A percentile compares a stretch with the other conserved stretches of the same genome.
Conservation (phyloP, 768 basidiomycete genomes). For the Podaxis carcinomalis region DNA sequence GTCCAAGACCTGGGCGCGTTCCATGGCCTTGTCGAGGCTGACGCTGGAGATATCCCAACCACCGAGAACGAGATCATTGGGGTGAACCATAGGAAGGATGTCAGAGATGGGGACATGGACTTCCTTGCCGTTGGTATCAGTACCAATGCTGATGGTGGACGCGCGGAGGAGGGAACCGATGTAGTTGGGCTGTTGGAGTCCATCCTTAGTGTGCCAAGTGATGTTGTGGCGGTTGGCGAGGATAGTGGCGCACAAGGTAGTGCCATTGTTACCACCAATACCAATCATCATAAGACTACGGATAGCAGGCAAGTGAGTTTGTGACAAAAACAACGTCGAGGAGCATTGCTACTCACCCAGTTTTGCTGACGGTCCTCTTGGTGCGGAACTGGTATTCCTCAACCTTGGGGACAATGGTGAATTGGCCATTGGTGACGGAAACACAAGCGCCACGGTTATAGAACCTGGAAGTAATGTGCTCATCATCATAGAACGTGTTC, state of each 20-base stretch:
- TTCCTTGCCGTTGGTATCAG: constrained; percentile 80
- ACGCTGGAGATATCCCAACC: constrained; percentile 96
- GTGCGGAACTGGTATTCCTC: constrained; percentile 91
- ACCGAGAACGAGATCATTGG: constrained; percentile 94
- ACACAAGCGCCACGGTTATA: constrained; percentile 75
- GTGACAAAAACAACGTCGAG: constrained; percentile 8
- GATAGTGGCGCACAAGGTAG: constrained; percentile 90
- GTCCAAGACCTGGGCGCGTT: constrained; percentile 88
- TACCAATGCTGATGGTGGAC: constrained; percentile 89
- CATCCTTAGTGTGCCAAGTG: constrained; percentile 90
- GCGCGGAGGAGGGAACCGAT: constrained; percentile 96
- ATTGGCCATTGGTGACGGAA: constrained; percentile 66
- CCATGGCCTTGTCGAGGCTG: constrained; percentile 89
- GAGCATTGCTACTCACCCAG: constrained; percentile 62
- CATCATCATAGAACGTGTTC: constrained; percentile 76
- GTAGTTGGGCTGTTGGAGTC: constrained; percentile 93
- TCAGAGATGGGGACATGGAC: constrained; percentile 90
- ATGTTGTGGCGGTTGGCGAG: constrained; percentile 96
- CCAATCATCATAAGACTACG: constrained; percentile 94
- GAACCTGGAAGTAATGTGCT: constrained; percentile 81
- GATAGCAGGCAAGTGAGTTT: constrained; percentile 13
- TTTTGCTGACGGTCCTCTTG: constrained; percentile 77
- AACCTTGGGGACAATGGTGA: constrained; percentile 73
- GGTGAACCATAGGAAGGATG: constrained; percentile 95
- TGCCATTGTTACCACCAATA: constrained; percentile 95